These are phyloP conservation scores for Spathaspora sp. DNA, from an alignment of 805 yeast species.

Conservation along the genomic window DNA sequence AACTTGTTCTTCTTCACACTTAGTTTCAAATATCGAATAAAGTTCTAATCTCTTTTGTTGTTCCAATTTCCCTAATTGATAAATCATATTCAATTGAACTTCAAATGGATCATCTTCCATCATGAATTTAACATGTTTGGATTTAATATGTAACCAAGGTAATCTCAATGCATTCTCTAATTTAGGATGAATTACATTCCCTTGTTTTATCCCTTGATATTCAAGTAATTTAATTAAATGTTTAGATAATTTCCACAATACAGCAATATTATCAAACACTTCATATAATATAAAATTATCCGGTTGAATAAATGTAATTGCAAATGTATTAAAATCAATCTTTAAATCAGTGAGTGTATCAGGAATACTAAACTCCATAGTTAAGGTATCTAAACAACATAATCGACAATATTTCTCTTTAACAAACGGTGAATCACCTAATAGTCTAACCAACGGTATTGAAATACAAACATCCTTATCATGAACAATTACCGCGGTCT, in stretches of 20 bases:
- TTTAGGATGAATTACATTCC: slow-evolving; percentile 24
- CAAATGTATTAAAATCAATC: slow-evolving; percentile 18
- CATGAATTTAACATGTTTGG: slow-evolving; percentile 23
- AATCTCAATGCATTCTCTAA: slow-evolving; percentile 23
- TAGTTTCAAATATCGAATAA: slow-evolving; percentile 18
- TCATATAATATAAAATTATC: slow-evolving; percentile 34
- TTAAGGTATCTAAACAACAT: slow-evolving; percentile 33
- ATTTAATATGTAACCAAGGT: slow-evolving; percentile 25
- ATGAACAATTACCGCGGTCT: slow-evolving; percentile 1
- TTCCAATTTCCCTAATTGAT: slow-evolving; percentile 38
- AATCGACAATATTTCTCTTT: slow-evolving; percentile 49
- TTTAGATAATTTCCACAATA: slow-evolving; percentile 29
- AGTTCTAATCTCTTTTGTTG: slow-evolving; percentile 36
- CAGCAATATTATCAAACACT: slow-evolving; percentile 36
- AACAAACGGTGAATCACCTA: slow-evolving; percentile 51
- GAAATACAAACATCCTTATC: slow-evolving; percentile 8
- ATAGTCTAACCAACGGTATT: slow-evolving; percentile 33
- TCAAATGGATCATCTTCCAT: slow-evolving; percentile 48
- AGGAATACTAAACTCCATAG: slow-evolving; percentile 7
- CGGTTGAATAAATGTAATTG: slow-evolving; percentile 34
- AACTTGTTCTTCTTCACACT: slow-evolving; percentile 7
- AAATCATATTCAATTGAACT: slow-evolving; percentile 36
- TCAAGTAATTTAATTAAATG: slow-evolving; percentile 26
- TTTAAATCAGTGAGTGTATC: slow-evolving; percentile 12
- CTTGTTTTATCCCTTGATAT: slow-evolving; percentile 2